A percentile compares a stretch with the other conserved stretches of the same genome.
Conservation (phyloP, 306 rosid species). For the Prunus fruticosa region DNA sequence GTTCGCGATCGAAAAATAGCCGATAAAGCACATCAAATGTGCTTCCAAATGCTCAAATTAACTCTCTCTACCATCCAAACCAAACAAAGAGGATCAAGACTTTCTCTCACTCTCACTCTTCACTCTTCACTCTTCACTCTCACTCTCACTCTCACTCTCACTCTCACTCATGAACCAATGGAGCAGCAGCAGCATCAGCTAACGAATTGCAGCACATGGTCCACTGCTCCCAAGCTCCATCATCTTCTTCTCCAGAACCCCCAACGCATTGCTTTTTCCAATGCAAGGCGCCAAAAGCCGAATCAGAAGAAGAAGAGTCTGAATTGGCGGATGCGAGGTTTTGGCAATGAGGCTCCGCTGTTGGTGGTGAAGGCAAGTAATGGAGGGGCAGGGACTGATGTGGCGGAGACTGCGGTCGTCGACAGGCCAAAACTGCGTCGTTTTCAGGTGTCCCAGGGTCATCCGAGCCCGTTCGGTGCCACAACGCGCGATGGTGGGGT, state of each 20-base stretch:
- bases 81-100: neutral
- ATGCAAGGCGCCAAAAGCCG: neutral
- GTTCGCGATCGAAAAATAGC: too few relatives aligned
- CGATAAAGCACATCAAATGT: too few relatives aligned
- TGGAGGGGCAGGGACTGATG: slow-evolving; percentile 18
- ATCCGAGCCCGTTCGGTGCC: slow-evolving; percentile 69
- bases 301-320: neutral
- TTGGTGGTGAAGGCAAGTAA: slow-evolving; percentile 14
- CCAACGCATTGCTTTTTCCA: neutral
- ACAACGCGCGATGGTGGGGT: slow-evolving; percentile 58
- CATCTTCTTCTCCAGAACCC: neutral
- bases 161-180: neutral
- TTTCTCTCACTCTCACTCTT: neutral
- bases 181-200: neutral
- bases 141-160: neutral
- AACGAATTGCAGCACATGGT: neutral
- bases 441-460: slow-evolving; percentile 54
- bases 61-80: neutral
- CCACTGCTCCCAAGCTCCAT: slow-evolving; percentile 5
- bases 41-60: too few relatives aligned
- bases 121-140: neutral
- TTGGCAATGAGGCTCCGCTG: neutral
- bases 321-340: neutral
- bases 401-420: slow-evolving; percentile 18
- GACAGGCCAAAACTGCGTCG: slow-evolving; percentile 31